Conservation (phyloP, 2,329 filamentous ascomycete genomes). For the Decorospora gaudefroyi region DNA sequence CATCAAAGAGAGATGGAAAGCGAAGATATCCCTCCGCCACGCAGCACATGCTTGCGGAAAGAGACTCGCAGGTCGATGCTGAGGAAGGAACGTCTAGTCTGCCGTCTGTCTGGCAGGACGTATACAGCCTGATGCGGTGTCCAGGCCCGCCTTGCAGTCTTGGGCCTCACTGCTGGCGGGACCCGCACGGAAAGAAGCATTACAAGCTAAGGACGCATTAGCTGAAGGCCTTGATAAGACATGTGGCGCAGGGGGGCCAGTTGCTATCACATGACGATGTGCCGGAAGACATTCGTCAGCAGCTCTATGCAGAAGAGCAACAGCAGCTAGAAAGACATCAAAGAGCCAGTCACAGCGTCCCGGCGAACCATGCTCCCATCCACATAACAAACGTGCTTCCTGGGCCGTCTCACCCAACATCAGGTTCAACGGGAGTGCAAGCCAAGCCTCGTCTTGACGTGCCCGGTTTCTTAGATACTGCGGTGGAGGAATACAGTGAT, state of each 20-base stretch:
- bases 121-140: constrained; percentile 43
- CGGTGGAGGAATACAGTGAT: constrained; percentile 18
- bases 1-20: constrained; percentile 4
- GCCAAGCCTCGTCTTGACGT: constrained; percentile 17
- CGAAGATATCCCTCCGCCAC: constrained; percentile 17
- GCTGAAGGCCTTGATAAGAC: constrained; percentile 36
- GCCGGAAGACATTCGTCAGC: constrained; percentile 37
- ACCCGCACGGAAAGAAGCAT: constrained; percentile 42
- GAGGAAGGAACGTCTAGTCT: constrained; percentile 16
- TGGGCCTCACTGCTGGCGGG: constrained; percentile 42
- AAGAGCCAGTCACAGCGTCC: constrained; percentile 17
- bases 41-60: constrained; percentile 33
- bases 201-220: constrained; percentile 39
- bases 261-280: constrained; percentile 37
- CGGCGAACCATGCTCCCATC: constrained; percentile 31
- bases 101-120: constrained; percentile 35
- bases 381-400: constrained; percentile 40
- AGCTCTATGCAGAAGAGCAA: constrained; percentile 42
- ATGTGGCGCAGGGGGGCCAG: constrained; percentile 30
- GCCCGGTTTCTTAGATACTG: constrained; percentile 19
- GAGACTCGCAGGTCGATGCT: constrained; percentile 17
- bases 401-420: constrained; percentile 5
- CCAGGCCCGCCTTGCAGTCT: constrained; percentile 33
- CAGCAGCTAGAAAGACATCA: constrained; percentile 27
- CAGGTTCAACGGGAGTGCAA: not conserved